These are phyloP conservation scores for Tylopilus sp. DNA, from an alignment of 1,284 basidiomycete species.

Conservation along the genomic window DNA sequence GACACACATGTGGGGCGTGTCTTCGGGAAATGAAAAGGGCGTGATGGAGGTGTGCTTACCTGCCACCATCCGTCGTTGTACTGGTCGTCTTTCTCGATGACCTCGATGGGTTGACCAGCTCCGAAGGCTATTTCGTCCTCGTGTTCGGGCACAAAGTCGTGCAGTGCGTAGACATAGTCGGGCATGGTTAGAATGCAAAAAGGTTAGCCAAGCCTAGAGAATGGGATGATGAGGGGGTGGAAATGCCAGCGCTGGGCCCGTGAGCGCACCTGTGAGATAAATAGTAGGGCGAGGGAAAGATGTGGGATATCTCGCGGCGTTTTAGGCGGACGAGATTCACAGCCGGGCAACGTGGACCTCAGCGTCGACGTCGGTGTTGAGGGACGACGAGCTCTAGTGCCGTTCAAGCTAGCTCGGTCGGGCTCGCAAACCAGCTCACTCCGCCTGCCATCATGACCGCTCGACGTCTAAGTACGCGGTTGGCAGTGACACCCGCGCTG, in stretches of 20 bases:
- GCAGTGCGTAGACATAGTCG: conserved; percentile 71
- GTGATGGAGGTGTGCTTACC: conserved; percentile 49
- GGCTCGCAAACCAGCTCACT: conserved; percentile 1
- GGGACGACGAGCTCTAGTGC: background rate
- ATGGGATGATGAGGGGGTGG: too few species aligned
- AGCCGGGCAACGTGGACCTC: conserved; percentile 3
- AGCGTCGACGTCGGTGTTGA: conserved; percentile 20
- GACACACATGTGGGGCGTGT: conserved; percentile 1
- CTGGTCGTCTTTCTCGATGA: conserved; percentile 89
- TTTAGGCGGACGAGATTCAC: conserved; percentile 5
- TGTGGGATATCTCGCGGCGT: conserved; percentile 4
- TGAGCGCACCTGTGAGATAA: background rate
- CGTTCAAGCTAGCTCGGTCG: background rate
- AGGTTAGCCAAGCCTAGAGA: background rate
- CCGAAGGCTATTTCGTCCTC: conserved; percentile 89
- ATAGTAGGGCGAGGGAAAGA: background rate
- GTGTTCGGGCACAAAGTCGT: conserved; percentile 87
- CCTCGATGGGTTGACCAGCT: conserved; percentile 82
- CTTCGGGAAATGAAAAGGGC: conserved; percentile 12
- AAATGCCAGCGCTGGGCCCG: too few species aligned
- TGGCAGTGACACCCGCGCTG: background rate
- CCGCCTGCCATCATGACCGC: conserved; percentile 15
- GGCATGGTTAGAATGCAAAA: conserved; percentile 33
- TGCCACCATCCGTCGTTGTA: conserved; percentile 99
- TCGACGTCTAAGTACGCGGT: conserved; percentile 24